phyloP scores from a whole-genome alignment of 306 rosid species.

The Cucumis hystrix region DNA sequence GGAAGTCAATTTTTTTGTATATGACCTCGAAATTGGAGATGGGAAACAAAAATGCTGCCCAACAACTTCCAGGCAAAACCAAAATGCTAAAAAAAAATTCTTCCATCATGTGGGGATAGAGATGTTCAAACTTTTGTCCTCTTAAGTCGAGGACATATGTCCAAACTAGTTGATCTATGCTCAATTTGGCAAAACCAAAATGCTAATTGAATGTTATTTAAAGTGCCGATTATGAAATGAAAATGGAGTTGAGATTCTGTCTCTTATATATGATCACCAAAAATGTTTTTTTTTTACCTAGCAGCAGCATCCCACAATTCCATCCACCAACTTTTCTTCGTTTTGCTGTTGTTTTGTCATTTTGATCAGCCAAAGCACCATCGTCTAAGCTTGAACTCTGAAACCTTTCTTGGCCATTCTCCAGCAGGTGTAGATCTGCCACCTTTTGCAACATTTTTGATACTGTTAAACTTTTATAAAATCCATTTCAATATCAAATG shows the following conservation, averaged over 20 bases:
- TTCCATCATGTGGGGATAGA: not conserved
- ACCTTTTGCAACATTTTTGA: conserved; percentile 15
- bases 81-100: not conserved
- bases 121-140: not conserved
- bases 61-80: not conserved
- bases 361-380: conserved; percentile 28
- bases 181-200: not conserved
- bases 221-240: not conserved
- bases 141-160: not conserved
- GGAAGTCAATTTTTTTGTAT: not conserved
- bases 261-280: not conserved
- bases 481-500: not conserved
- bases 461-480: not conserved
- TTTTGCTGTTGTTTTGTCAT: conserved; percentile 29
- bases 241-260: not conserved
- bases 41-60: not conserved
- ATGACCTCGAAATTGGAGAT: not conserved
- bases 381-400: conserved; percentile 21
- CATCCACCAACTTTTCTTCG: conserved; percentile 33
- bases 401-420: conserved; percentile 12
- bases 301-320: conserved; percentile 34
- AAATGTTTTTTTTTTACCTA: conserved; percentile 21
- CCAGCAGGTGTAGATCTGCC: conserved; percentile 16
- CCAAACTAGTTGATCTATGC: not conserved
- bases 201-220: not conserved